These are phyloP conservation scores for Leccinum subgranulosum DNA, from an alignment of 768 basidiomycete genomes.

Conservation along the genomic window DNA sequence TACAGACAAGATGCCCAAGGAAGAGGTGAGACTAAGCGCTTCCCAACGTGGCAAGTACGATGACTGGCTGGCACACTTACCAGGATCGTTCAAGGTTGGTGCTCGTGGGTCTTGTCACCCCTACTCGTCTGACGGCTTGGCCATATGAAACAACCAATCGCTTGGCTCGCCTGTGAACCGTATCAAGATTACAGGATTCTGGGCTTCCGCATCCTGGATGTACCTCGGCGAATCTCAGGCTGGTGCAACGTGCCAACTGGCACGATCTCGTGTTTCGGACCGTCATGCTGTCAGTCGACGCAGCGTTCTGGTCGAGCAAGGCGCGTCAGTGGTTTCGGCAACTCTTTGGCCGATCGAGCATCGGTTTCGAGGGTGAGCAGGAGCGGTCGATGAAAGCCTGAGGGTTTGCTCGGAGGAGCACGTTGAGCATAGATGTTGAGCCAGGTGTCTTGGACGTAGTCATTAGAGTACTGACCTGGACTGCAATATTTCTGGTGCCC, in stretches of 20 bases:
- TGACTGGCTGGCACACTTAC: too few species aligned
- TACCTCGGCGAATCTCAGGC: conserved; percentile 40
- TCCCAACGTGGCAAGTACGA: too few species aligned
- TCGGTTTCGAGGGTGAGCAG: conserved; percentile 80
- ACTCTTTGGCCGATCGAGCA: conserved; percentile 42
- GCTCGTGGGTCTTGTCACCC: too few species aligned
- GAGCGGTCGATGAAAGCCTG: conserved; percentile 73
- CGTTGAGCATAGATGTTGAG: conserved; percentile 74
- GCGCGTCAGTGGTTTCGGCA: conserved; percentile 52
- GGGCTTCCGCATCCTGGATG: conserved; percentile 68
- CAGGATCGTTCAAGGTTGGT: too few species aligned
- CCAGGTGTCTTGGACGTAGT: conserved; percentile 29
- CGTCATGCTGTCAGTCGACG: conserved; percentile 67
- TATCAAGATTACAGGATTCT: too few species aligned
- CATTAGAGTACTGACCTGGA: too few species aligned
- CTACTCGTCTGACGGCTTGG: neutral
- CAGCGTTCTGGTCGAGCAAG: conserved; percentile 64
- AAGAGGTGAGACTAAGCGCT: too few species aligned
- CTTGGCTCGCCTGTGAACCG: conserved; percentile 87
- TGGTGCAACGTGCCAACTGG: conserved; percentile 43
- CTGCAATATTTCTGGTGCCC: too few species aligned
- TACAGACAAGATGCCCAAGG: too few species aligned
- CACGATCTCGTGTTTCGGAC: conserved; percentile 60
- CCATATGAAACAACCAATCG: conserved; percentile 69
- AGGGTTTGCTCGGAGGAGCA: conserved; percentile 72